Base-by-base conservation (phyloP, 2,329 filamentous ascomycete genomes). In the Colletotrichum spinosum region DNA sequence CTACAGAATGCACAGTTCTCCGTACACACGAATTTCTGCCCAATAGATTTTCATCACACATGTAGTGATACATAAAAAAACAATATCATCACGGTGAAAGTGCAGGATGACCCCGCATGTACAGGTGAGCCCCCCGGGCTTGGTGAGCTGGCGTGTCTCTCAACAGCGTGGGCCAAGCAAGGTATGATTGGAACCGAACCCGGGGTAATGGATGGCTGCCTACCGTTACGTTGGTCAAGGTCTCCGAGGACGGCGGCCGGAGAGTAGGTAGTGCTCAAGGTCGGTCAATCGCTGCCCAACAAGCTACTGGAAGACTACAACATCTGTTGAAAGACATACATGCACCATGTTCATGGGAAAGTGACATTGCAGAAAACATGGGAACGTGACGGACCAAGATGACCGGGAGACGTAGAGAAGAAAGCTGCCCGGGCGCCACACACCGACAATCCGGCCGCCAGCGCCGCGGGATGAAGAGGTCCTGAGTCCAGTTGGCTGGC, bases 391-490 rank as follows among this genome's bases (percentile, higher is more conserved):
- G 25, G 38, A 39, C 49, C 45, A 8, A 35, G 37, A 44, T 13
- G 44, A 41, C 42, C 11, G 15, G 15, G 10, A 25, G 25, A 25
- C 25, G 25, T 25, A 25, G 25, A 25, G 25, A 25, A 25, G 3
- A 25, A 25, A 25, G 25, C 25, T 25, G 15, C 17, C 15, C 11
- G 5, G 44, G 45, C 9, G 25, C 37, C 15, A 38, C 58, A 65
- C 58, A 62, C 62, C 58, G 62, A 65, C 62, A 65, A 17, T 65
- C 57, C 45, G 57, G 62, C 45, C 45, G 57, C 57, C 51, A 49
- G 51, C 34, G 33, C 37, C 44, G 55, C 25, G 25, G 25, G 4
- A 25, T 25, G 25, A 25, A 25, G 4, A 25, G 4, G 25, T 25
- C 25, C 25, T 25, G 25, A 25, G 25, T 25, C 25, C 25, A 25